A percentile compares a stretch with the other conserved stretches of the same genome.
phyloP scores from a whole-genome alignment of 2,329 filamentous ascomycete genomes.

The Domatiomyces catenatus region DNA sequence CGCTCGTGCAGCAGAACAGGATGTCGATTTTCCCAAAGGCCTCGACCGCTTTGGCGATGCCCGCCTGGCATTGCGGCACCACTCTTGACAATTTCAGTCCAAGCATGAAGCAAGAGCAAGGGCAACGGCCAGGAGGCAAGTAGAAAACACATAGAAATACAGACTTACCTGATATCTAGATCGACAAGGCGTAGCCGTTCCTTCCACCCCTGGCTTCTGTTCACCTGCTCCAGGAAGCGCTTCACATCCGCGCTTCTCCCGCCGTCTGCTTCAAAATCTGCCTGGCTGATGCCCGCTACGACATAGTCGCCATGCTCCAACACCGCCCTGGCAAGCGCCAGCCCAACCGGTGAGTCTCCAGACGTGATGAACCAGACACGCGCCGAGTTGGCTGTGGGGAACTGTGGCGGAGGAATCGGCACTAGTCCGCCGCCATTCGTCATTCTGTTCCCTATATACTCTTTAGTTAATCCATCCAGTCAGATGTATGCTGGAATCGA shows the following conservation, averaged over 20 bases:
- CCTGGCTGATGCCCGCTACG: constrained; percentile 64
- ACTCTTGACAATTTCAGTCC: constrained; percentile 25
- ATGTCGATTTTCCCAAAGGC: constrained; percentile 82
- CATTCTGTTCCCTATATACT: constrained; percentile 3
- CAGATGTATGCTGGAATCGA: not conserved
- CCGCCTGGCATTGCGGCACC: constrained; percentile 62
- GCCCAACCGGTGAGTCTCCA: constrained; percentile 67
- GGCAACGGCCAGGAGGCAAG: no score
- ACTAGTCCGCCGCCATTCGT: constrained; percentile 10
- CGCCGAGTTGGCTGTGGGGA: constrained; percentile 49
- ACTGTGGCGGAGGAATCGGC: constrained; percentile 11
- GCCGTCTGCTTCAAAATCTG: constrained; percentile 59
- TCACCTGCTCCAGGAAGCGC: constrained; percentile 51
- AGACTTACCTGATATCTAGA: constrained; percentile 38
- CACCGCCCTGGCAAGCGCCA: constrained; percentile 64
- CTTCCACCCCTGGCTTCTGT: constrained; percentile 56
- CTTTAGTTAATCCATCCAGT: not conserved
- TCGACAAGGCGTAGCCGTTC: constrained; percentile 54
- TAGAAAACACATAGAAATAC: not conserved
- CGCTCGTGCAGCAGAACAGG: constrained; percentile 72
- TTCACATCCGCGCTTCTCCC: constrained; percentile 64
- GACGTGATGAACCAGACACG: constrained; percentile 89
- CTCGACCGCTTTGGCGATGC: constrained; percentile 71
- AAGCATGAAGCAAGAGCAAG: no score
- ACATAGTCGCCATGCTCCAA: constrained; percentile 87